These are phyloP conservation scores for Aspergillus fumigatus DNA, from an alignment of 2,329 filamentous ascomycete species.

Conservation along the genomic window DNA sequence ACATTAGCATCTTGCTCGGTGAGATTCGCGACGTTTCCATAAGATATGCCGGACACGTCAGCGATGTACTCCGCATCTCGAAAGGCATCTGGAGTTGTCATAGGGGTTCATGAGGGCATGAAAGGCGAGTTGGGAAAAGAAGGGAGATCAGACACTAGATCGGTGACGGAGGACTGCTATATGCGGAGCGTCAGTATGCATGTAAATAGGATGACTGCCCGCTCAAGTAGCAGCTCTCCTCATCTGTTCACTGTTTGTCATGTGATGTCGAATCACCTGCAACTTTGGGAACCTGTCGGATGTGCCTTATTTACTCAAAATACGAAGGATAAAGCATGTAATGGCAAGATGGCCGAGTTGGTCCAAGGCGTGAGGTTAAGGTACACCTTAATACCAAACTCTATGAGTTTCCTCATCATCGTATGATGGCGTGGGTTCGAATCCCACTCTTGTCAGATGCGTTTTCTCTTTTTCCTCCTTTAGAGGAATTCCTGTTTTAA, in stretches of 20 bases:
- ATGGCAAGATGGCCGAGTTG: constrained; percentile 33
- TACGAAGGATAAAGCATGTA: constrained; percentile 5
- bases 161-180: not conserved
- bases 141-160: not conserved
- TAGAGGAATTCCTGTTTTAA: too few relatives aligned
- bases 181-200: not conserved
- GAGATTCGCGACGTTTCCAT: constrained; percentile 22
- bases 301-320: not conserved
- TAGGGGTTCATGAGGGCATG: constrained; percentile 43
- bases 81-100: constrained; percentile 43
- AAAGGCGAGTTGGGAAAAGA: constrained; percentile 14
- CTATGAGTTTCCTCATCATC: not conserved
- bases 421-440: not conserved
- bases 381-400: constrained; percentile 7
- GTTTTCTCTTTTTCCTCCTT: not conserved
- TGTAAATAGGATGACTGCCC: too few relatives aligned
- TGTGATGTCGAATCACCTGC: not conserved
- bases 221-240: not conserved
- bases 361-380: constrained; percentile 32
- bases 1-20: constrained; percentile 12
- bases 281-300: too few relatives aligned
- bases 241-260: not conserved
- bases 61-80: constrained; percentile 45
- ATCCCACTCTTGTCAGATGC: not conserved
- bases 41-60: constrained; percentile 40